These are phyloP conservation scores for Thelonectria rubi DNA, from an alignment of 2,329 filamentous ascomycete species.

Conservation along the genomic window DNA sequence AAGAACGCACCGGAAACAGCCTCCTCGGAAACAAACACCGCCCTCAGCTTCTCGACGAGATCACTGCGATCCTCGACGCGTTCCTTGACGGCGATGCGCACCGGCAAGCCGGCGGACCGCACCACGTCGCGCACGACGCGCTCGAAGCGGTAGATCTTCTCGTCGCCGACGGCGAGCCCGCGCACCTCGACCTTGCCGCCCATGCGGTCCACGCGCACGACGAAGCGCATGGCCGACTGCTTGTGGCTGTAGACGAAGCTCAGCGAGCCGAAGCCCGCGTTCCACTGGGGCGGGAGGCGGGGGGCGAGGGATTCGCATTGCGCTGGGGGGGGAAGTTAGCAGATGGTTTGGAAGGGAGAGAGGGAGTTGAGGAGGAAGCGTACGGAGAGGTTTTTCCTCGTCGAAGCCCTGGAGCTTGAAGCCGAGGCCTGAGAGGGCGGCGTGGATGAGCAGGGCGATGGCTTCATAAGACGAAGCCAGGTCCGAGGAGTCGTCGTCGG, in stretches of 20 bases:
- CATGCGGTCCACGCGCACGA: slow-evolving; percentile 83
- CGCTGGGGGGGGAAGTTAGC: slow-evolving; percentile 31
- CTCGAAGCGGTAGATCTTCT: slow-evolving; percentile 83
- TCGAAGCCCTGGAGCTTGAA: slow-evolving; percentile 86
- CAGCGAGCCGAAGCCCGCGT: slow-evolving; percentile 73
- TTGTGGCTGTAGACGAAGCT: slow-evolving; percentile 88
- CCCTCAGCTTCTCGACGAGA: slow-evolving; percentile 58
- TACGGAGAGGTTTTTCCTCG: slow-evolving; percentile 80
- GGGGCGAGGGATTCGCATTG: slow-evolving; percentile 66
- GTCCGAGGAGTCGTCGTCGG: slow-evolving; percentile 65
- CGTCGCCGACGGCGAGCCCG: slow-evolving; percentile 80
- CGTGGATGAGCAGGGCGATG: slow-evolving; percentile 83
- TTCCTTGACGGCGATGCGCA: slow-evolving; percentile 62
- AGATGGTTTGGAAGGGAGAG: neutral
- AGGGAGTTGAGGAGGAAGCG: slow-evolving; percentile 26
- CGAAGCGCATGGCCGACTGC: slow-evolving; percentile 84
- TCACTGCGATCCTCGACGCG: slow-evolving; percentile 59
- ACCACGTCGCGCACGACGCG: slow-evolving; percentile 77
- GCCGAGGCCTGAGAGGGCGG: slow-evolving; percentile 80
- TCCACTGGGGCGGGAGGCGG: slow-evolving; percentile 82
- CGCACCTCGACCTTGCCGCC: slow-evolving; percentile 86
- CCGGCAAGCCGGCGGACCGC: slow-evolving; percentile 64
- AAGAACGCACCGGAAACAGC: slow-evolving; percentile 62
- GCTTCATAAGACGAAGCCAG: slow-evolving; percentile 81
- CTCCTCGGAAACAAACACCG: slow-evolving; percentile 77